Evolutionary conservation across 2,329 filamentous ascomycete species (phyloP).

Genomic region (Fusarium sp.): DNA sequence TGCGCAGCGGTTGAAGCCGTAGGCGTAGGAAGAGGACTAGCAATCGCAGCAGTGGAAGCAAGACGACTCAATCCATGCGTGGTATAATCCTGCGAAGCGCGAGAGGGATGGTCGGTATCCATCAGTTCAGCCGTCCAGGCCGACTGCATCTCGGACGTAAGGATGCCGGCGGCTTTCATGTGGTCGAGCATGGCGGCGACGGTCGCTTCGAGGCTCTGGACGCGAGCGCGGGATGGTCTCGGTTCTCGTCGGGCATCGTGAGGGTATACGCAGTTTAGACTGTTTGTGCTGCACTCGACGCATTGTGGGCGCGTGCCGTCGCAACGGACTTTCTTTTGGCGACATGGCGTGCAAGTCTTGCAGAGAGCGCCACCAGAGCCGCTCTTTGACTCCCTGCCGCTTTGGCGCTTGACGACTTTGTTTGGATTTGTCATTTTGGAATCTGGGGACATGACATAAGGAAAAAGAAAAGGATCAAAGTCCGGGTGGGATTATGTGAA

Average conservation of each 20-base stretch:
- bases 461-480: neutral
- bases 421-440: slow-evolving; percentile 39
- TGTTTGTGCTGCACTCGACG: slow-evolving; percentile 47
- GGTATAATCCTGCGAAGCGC: slow-evolving; percentile 42
- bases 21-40: slow-evolving; percentile 46
- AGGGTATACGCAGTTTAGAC: slow-evolving; percentile 50
- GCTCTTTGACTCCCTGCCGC: slow-evolving; percentile 37
- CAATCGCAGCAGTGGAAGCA: slow-evolving; percentile 47
- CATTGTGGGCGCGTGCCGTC: slow-evolving; percentile 51
- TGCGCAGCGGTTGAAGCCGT: slow-evolving; percentile 43
- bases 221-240: slow-evolving; percentile 48
- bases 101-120: slow-evolving; percentile 40
- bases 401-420: slow-evolving; percentile 41
- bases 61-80: slow-evolving; percentile 47
- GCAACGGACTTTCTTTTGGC: slow-evolving; percentile 53
- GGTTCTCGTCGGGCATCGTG: slow-evolving; percentile 51
- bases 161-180: slow-evolving; percentile 50
- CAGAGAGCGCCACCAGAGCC: slow-evolving; percentile 46
- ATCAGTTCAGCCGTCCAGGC: slow-evolving; percentile 47
- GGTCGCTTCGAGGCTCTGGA: slow-evolving; percentile 49
- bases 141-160: slow-evolving; percentile 44
- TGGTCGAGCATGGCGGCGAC: slow-evolving; percentile 49
- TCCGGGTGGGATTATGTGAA: neutral
- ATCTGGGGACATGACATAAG: neutral
- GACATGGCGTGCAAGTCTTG: slow-evolving; percentile 53